Base-by-base conservation (phyloP, 106 monocot species). In the Amphibolis antarctica region DNA sequence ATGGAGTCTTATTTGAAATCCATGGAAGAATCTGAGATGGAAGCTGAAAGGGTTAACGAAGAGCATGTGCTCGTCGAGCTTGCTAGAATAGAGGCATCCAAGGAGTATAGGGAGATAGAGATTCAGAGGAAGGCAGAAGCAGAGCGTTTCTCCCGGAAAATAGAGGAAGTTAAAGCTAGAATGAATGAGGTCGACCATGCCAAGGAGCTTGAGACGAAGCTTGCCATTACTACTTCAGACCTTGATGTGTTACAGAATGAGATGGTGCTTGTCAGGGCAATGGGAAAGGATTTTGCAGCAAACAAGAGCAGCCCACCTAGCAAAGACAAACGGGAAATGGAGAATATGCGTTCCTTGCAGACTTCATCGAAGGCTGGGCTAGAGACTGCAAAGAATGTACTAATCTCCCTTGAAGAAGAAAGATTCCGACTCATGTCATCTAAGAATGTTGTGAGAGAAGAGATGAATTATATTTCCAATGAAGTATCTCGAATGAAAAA, bases 61-160 rank as follows among this genome's bases (percentile, higher is more conserved):
- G 96, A 96, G 23, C 84, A 82, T 28, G 84, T 81, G 23, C 76
- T 96, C 12, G 89, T 96, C 30, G 90, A 89, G 74, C 78, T 96
- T 4, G 96, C 96, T 5, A 84, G 86, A 51, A 77, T 96, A 44
- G 84, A 96, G 72, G 96, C 90, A 1, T 79, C 78, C 27, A 81
- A 63, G 28, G 96, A 96, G 56, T 19, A 42, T 18, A 59, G 67
- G 23, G 85, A 93, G 49, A 76, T 93, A 15, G 88, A 83, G 54
- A 64, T 57, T 3, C 78, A 77, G 59, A 73, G 83, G 53, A 50
- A 19, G 23, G 68, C 50, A 0, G 80, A 86, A 44, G 74, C 74
- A 0, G 54, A 43, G 14, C 42, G 44, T 25, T 87, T 81, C 43
- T 58, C 73, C 1, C 50, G 58, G 44, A 71, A 74, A 46, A 78